Percentiles rank a stretch among this genome's conserved stretches.
Conservation (phyloP, 2,329 filamentous ascomycete species). For the Bipolaris zeicola region DNA sequence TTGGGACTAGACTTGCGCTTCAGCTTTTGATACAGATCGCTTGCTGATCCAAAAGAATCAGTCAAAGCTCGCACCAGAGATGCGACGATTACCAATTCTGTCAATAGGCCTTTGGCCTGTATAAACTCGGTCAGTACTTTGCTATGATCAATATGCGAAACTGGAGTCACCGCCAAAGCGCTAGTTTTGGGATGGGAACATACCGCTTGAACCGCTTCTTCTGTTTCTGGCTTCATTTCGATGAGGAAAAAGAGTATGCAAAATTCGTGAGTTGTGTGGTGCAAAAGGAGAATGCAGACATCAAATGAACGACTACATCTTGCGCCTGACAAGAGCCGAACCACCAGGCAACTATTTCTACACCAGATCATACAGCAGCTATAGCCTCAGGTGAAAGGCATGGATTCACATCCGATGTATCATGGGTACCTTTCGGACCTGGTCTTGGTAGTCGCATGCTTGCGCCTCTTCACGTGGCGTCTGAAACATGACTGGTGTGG, state of each 20-base stretch:
- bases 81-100: slow-evolving; percentile 35
- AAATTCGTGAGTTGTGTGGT: not conserved
- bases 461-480: slow-evolving; percentile 10
- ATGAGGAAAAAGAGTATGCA: not conserved
- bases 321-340: slow-evolving; percentile 2
- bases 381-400: slow-evolving; percentile 16
- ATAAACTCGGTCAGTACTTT: slow-evolving; percentile 9
- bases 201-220: slow-evolving; percentile 23
- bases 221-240: slow-evolving; percentile 26
- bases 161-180: not conserved
- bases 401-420: slow-evolving; percentile 10
- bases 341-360: slow-evolving; percentile 16
- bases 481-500: slow-evolving; percentile 4
- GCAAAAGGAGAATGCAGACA: not conserved
- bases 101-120: slow-evolving; percentile 34
- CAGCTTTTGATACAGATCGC: slow-evolving; percentile 39
- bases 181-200: not conserved
- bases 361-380: slow-evolving; percentile 5
- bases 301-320: slow-evolving; percentile 6
- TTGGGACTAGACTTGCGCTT: slow-evolving; percentile 26
- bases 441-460: slow-evolving; percentile 8
- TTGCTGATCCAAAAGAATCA: slow-evolving; percentile 38
- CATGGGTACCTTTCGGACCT: slow-evolving; percentile 11
- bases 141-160: not conserved
- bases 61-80: slow-evolving; percentile 39